Conservation (phyloP, 148 eudicot species). For the Polygonum aviculare region DNA sequence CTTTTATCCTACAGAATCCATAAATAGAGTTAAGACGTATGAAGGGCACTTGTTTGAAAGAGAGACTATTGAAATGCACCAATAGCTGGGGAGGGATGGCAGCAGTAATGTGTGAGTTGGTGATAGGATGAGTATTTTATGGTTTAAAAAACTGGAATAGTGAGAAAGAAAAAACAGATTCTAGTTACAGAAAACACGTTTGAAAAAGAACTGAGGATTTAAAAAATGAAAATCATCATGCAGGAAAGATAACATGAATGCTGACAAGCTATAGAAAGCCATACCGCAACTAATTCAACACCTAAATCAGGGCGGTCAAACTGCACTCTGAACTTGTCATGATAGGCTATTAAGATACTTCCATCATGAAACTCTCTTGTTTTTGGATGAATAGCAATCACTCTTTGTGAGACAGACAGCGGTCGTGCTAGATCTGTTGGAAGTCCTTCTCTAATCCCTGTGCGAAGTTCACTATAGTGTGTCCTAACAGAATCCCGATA, state of each 20-base stretch:
- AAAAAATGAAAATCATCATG: neutral
- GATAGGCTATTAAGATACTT: constrained; percentile 71
- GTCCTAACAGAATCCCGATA: constrained; percentile 85
- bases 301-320: constrained; percentile 80
- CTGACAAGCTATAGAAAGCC: neutral
- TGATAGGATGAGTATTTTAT: neutral
- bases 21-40: neutral
- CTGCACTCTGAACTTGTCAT: constrained; percentile 65
- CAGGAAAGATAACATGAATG: neutral
- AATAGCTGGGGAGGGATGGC: neutral
- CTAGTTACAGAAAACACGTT: neutral
- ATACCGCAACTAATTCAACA: constrained; percentile 79
- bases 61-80: neutral
- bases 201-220: neutral
- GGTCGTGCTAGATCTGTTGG: constrained; percentile 84
- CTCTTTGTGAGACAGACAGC: constrained; percentile 79
- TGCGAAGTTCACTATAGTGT: constrained; percentile 73
- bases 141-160: neutral
- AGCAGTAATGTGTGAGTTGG: neutral
- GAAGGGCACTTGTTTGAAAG: neutral
- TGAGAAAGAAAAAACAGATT: neutral
- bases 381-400: constrained; percentile 80
- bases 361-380: constrained; percentile 87
- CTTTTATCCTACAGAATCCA: neutral
- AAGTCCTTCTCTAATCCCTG: constrained; percentile 73